Base-by-base conservation (phyloP, 2,329 filamentous ascomycete species). In the Hypoxylon sp. region DNA sequence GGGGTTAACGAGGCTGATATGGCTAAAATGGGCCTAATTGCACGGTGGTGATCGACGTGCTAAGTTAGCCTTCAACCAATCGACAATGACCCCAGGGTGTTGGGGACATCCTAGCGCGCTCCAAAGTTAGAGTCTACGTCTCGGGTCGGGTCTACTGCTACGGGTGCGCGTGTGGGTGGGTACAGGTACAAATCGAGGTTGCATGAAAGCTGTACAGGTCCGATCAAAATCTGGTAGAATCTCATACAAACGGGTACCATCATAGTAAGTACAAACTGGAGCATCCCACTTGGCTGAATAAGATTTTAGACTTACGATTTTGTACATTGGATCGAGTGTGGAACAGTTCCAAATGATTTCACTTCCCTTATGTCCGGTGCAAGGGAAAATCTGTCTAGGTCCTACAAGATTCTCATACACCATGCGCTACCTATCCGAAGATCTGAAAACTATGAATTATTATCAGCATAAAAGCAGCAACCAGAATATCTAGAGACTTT, bases 1-100 rank as follows among this genome's bases (percentile, higher is more conserved):
- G 47, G 57, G 48, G 48, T 46, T 52, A 65, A 43, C 69, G 59
- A 71, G 69, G 69, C 69, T 71, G 69, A 71, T 69, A 69, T 66
- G 67, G 68, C 34, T 70, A 63, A 71, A 68, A 61, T 53, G 51
- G 65, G 63, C 62, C 46, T 54, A 65, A 61, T 65, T 32, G 58
- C 43, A 59, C 55, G 43, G 63, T 58, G 19, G 30, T 54, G 65
- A 70, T 68, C 68, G 65, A 65, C 65, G 29, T 43, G 16, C 16
- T 54, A 64, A 52, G 65, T 65, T 27, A 63, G 19, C 21, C 34
- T 45, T 43, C n/a, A 21, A 23, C 69, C 66, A 69, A 70, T 70
- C 53, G 45, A 32, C 19, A 21, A 8, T 1, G 11, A 45, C 47
- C 29, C 63, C 61, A 66, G 67, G 65, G 48, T 54, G 69, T 70